These are phyloP conservation scores for Gaeumannomyces tritici DNA, from an alignment of 2,329 filamentous ascomycete genomes.

Conservation along the genomic window DNA sequence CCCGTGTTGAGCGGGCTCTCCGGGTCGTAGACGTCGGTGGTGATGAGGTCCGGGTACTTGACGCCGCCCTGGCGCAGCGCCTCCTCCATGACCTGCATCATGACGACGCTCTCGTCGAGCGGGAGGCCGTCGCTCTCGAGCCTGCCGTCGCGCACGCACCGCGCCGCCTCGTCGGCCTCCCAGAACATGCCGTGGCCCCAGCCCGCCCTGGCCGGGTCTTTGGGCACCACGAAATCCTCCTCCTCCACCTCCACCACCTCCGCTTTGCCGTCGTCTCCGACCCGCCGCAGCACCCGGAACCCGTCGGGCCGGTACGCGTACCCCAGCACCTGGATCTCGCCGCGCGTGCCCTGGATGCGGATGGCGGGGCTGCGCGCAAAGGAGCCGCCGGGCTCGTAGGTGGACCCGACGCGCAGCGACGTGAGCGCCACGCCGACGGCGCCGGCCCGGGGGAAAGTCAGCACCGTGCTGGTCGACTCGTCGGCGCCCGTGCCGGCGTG, in stretches of 20 bases:
- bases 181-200: conserved; percentile 74
- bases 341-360: conserved; percentile 69
- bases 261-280: conserved; percentile 13
- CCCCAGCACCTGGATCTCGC: conserved; percentile 72
- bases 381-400: conserved; percentile 45
- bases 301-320: conserved; percentile 60
- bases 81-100: conserved; percentile 67
- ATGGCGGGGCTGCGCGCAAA: conserved; percentile 56
- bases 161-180: conserved; percentile 33
- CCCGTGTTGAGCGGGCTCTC: conserved; percentile 54
- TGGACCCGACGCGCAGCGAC: conserved; percentile 47
- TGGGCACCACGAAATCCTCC: conserved; percentile 43
- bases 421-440: conserved; percentile 67
- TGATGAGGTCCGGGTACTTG: conserved; percentile 44
- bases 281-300: conserved; percentile 53
- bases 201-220: conserved; percentile 32
- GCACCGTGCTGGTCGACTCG: conserved; percentile 67
- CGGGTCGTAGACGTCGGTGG: conserved; percentile 46
- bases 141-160: conserved; percentile 59
- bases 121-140: conserved; percentile 64
- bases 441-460: conserved; percentile 61
- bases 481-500: conserved; percentile 64
- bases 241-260: conserved; percentile 24
- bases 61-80: conserved; percentile 43
- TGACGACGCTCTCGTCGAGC: conserved; percentile 67